Percentiles rank a stretch among this genome's conserved stretches.
These are phyloP conservation scores for Scedosporium minutisporum DNA, from an alignment of 2,329 filamentous ascomycete genomes.

Conservation along the genomic window DNA sequence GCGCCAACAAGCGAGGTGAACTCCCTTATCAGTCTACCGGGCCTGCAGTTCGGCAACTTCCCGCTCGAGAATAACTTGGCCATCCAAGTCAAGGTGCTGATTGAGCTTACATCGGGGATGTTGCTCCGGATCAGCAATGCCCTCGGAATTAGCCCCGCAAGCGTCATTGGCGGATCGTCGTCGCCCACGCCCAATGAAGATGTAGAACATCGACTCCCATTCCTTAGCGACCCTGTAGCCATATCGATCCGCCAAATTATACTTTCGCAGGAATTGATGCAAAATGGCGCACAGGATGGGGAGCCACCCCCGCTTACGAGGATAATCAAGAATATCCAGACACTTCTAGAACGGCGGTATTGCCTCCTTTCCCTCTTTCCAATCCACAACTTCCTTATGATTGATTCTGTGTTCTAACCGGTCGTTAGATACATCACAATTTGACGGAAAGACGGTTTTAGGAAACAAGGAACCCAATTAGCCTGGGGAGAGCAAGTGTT, in stretches of 20 bases:
- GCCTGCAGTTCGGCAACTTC: slow-evolving; percentile 3
- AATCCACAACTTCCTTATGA: too few species aligned
- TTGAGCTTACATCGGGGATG: slow-evolving; percentile 2
- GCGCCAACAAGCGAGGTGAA: slow-evolving; percentile 3
- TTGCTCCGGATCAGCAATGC: slow-evolving; percentile 3
- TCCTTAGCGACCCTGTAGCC: slow-evolving; percentile 1
- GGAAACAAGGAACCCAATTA: too few species aligned
- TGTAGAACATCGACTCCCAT: not conserved
- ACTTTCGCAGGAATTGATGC: slow-evolving; percentile 2
- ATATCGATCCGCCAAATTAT: slow-evolving; percentile 5
- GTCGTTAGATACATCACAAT: too few species aligned
- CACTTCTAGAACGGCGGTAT: slow-evolving; percentile 2
- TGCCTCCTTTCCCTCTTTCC: not conserved
- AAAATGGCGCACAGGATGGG: not conserved
- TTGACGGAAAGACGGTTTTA: too few species aligned
- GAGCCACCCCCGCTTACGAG: not conserved
- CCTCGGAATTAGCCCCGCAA: not conserved
- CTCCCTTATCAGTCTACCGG: slow-evolving; percentile 1
- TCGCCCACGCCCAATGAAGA: not conserved
- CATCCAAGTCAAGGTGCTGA: not conserved
- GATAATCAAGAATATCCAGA: slow-evolving; percentile 5
- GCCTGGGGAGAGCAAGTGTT: too few species aligned
- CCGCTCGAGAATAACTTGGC: slow-evolving; percentile 4
- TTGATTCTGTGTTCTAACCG: too few species aligned
- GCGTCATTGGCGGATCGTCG: not conserved